phyloP scores from a whole-genome alignment of 176 grass and related monocot species.

The Rhynchospora tenuis region DNA sequence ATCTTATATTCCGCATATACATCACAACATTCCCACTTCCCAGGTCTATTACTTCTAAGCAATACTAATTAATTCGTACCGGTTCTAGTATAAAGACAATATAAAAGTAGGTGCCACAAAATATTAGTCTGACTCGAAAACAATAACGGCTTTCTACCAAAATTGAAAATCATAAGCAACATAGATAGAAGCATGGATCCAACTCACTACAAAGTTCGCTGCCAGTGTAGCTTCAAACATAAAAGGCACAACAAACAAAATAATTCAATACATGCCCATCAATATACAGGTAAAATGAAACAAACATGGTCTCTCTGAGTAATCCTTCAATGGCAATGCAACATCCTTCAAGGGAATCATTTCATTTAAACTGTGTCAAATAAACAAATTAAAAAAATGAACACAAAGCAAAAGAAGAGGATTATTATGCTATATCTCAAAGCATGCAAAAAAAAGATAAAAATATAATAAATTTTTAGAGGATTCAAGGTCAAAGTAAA shows the following conservation, averaged over 20 bases:
- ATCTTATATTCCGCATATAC: not conserved
- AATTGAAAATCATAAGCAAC: too few relatives aligned
- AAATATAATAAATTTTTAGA: not conserved
- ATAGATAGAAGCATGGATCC: not conserved
- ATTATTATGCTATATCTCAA: conserved; percentile 82
- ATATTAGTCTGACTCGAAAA: not conserved
- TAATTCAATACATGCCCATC: conserved; percentile 3
- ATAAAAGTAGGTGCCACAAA: not conserved
- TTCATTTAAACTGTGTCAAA: conserved; percentile 14
- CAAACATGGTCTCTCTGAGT: conserved; percentile 57
- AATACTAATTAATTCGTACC: not conserved
- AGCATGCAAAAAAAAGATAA: conserved; percentile 63
- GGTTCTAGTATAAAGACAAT: not conserved
- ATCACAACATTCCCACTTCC: not conserved
- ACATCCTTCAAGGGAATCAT: conserved; percentile 48
- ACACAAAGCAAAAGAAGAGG: conserved; percentile 29
- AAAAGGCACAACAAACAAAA: conserved; percentile 7
- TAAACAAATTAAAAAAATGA: not conserved
- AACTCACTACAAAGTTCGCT: not conserved
- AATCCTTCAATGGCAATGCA: conserved; percentile 92
- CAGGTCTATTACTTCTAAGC: not conserved
- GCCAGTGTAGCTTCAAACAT: not conserved
- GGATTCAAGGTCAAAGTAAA: not conserved
- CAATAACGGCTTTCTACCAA: too few relatives aligned
- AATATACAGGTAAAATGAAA: not conserved